phyloP scores from a whole-genome alignment of 2,329 filamentous ascomycete species.

The Exophiala sp. region DNA sequence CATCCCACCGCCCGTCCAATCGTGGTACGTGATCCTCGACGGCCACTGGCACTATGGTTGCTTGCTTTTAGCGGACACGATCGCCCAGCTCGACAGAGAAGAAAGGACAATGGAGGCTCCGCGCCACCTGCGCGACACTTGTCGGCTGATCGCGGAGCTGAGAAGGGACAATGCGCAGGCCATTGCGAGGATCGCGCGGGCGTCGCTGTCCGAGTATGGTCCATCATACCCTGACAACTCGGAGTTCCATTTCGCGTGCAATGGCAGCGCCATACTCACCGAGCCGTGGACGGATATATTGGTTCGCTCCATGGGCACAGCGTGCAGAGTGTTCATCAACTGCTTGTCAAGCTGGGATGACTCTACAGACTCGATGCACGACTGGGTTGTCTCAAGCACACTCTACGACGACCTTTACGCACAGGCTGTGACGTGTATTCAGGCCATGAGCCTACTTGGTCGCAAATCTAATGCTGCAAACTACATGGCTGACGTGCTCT shows the following conservation, averaged over 20 bases:
- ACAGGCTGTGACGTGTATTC: constrained; percentile 17
- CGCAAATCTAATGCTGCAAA: constrained; percentile 21
- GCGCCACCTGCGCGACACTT: constrained; percentile 7
- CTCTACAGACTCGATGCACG: constrained; percentile 1
- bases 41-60: constrained; percentile 59
- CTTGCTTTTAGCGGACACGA: constrained; percentile 54
- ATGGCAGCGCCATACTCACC: constrained; percentile 55
- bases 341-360: constrained; percentile 13
- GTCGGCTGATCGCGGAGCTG: constrained; percentile 10
- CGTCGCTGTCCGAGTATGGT: constrained; percentile 14
- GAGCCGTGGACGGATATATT: constrained; percentile 58
- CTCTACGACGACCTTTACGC: constrained; percentile 10
- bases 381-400: constrained; percentile 10
- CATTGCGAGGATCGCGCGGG: constrained; percentile 16
- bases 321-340: constrained; percentile 19
- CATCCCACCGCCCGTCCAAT: constrained; percentile 53
- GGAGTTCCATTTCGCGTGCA: constrained; percentile 52
- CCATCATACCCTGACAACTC: constrained; percentile 22
- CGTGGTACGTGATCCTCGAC: constrained; percentile 58
- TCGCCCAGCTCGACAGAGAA: constrained; percentile 51
- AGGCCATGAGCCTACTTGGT: constrained; percentile 20
- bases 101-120: constrained; percentile 27
- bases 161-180: constrained; percentile 11
- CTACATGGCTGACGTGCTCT: constrained; percentile 16
- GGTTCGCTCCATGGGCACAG: constrained; percentile 21